phyloP scores from a whole-genome alignment of 1,284 basidiomycete genomes.

The Boletus semigastroideus region DNA sequence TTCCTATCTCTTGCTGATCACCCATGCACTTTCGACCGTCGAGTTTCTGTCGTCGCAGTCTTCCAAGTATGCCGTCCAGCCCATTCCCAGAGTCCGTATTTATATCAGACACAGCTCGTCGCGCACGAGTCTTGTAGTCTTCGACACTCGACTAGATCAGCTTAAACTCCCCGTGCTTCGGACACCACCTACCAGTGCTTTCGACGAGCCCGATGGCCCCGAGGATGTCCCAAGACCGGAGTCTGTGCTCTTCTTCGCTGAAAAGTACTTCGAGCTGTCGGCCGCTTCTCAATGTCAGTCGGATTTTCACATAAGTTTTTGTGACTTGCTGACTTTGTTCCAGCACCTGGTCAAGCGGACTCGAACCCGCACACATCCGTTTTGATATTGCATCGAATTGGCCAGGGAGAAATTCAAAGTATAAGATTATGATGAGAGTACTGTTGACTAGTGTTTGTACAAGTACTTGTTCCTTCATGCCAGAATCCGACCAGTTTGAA shows the following conservation, averaged over 20 bases:
- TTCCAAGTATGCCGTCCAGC: conserved; percentile 14
- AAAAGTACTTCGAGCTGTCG: conserved; percentile 47
- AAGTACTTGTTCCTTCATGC: conserved; percentile 14
- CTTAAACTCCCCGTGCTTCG: conserved; percentile 57
- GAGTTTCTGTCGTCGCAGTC: conserved; percentile 26
- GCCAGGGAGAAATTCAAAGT: background rate
- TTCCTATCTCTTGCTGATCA: conserved; percentile 34
- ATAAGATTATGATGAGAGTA: background rate
- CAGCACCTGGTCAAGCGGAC: conserved; percentile 13
- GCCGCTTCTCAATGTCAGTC: conserved; percentile 37
- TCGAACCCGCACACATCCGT: background rate
- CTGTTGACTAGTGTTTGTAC: conserved; percentile 26
- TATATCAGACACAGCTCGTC: conserved; percentile 17
- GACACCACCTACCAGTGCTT: conserved; percentile 18
- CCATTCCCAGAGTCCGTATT: conserved; percentile 1
- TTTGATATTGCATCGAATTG: conserved; percentile 10
- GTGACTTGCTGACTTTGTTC: conserved; percentile 2
- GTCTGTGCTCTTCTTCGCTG: conserved; percentile 34
- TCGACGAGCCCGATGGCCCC: conserved; percentile 18
- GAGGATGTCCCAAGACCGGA: conserved; percentile 30
- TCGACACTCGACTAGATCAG: conserved; percentile 58
- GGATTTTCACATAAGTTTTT: conserved; percentile 19
- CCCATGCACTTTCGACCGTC: conserved; percentile 31
- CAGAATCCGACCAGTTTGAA: conserved; percentile 13
- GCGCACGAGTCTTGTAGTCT: conserved; percentile 45